Evolutionary conservation across 2,329 filamentous ascomycete genomes (phyloP).

Genomic region (Drechslera avenae): DNA sequence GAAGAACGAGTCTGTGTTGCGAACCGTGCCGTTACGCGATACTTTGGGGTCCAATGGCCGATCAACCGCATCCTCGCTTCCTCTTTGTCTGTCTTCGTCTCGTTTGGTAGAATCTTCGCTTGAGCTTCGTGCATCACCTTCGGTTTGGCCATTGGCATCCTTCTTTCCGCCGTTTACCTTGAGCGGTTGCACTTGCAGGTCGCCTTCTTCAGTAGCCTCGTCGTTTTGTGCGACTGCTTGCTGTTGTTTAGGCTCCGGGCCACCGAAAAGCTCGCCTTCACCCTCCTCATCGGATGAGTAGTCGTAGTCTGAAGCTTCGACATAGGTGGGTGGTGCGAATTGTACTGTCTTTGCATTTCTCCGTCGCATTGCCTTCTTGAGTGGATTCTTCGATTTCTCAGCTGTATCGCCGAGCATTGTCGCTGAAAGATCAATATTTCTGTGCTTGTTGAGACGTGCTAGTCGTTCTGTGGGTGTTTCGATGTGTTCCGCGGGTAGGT

Average conservation of each 20-base stretch:
- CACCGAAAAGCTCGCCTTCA: constrained; percentile 49
- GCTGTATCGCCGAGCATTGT: constrained; percentile 74
- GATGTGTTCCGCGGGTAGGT: constrained; percentile 95
- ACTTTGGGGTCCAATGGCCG: constrained; percentile 49
- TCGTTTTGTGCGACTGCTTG: constrained; percentile 29
- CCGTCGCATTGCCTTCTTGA: constrained; percentile 82
- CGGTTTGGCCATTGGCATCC: constrained; percentile 25
- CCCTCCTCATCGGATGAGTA: constrained; percentile 86
- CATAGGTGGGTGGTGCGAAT: constrained; percentile 83
- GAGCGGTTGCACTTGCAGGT: constrained; percentile 45
- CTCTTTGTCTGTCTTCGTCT: constrained; percentile 56
- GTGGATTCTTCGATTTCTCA: constrained; percentile 79
- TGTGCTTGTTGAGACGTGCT: constrained; percentile 93
- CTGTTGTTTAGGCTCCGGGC: constrained; percentile 40
- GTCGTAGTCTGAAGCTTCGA: constrained; percentile 85
- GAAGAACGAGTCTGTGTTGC: constrained; percentile 96
- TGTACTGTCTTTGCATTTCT: constrained; percentile 85
- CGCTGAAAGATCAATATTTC: constrained; percentile 86
- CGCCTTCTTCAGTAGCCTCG: constrained; percentile 52
- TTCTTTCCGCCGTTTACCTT: constrained; percentile 44
- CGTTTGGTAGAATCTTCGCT: constrained; percentile 48
- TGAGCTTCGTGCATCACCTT: constrained; percentile 34
- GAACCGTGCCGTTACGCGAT: constrained; percentile 82
- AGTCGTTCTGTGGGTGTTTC: constrained; percentile 95
- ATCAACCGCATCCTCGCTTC: constrained; percentile 71